phyloP scores from a whole-genome alignment of 1,284 basidiomycete species.

The Moesziomyces parantarcticus region DNA sequence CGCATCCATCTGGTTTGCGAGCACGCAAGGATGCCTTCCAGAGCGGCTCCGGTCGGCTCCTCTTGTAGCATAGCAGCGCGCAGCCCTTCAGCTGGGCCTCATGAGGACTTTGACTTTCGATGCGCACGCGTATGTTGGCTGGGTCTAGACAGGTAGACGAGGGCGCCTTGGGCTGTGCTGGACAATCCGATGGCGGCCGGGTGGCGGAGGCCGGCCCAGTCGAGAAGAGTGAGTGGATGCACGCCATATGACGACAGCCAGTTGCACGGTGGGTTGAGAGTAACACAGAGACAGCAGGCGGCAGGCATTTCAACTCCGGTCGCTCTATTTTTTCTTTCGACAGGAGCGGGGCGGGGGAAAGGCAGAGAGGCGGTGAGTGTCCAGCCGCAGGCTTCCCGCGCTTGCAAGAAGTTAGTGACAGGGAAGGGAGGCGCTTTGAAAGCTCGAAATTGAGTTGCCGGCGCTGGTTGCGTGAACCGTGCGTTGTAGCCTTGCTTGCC shows the following conservation, averaged over 20 bases:
- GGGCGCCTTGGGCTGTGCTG: no score
- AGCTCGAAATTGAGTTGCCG: not conserved
- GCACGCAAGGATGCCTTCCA: not conserved
- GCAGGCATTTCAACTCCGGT: slow-evolving; percentile 6
- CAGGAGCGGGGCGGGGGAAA: not conserved
- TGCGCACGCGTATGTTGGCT: no score
- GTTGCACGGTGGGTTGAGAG: slow-evolving; percentile 1
- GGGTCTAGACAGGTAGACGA: no score
- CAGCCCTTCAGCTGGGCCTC: no score
- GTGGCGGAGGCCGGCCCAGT: no score
- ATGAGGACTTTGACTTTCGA: no score
- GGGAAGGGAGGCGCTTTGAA: not conserved
- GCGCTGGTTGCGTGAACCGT: not conserved
- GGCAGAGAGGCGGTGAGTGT: no score
- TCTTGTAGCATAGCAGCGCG: no score
- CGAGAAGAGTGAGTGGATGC: not conserved
- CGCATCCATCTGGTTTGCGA: not conserved
- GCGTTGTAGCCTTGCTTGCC: not conserved
- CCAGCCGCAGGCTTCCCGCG: no score
- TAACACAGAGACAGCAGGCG: slow-evolving; percentile 13
- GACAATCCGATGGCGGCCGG: no score
- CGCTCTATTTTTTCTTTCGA: slow-evolving; percentile 1
- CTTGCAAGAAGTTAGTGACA: no score
- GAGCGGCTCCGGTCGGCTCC: no score
- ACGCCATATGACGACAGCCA: not conserved